Percentiles rank a stretch among this genome's conserved stretches.
These are phyloP conservation scores for Dactylellina sp. DNA, from an alignment of 2,329 filamentous ascomycete genomes.

Conservation along the genomic window DNA sequence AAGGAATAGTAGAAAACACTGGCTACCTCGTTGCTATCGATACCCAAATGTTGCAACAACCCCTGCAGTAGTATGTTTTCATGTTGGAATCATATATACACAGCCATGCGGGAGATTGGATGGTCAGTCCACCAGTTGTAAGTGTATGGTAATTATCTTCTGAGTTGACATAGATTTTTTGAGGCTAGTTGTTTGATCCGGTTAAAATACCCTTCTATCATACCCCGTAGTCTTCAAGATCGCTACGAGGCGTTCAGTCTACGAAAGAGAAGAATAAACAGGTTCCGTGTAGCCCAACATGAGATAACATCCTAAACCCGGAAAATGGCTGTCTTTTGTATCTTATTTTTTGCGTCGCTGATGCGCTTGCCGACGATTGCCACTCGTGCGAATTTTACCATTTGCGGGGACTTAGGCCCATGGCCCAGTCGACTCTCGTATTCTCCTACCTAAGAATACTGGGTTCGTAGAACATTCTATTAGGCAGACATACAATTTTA, in stretches of 20 bases:
- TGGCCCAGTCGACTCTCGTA: background rate
- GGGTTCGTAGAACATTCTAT: background rate
- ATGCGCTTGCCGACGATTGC: no score
- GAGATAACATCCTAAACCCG: conserved; percentile 4
- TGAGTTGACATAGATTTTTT: no score
- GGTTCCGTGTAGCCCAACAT: conserved; percentile 20
- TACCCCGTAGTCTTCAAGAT: no score
- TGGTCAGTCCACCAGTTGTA: no score
- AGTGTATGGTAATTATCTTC: no score
- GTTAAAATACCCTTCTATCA: no score
- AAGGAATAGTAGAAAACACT: background rate
- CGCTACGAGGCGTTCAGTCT: no score
- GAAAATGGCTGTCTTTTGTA: conserved; percentile 2
- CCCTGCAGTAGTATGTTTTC: conserved; percentile 4
- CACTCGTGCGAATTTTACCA: background rate
- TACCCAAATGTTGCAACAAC: background rate
- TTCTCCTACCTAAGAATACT: background rate
- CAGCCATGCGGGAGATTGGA: background rate
- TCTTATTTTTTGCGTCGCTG: background rate
- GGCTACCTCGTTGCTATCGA: background rate
- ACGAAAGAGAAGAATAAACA: background rate
- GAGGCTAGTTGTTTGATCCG: no score
- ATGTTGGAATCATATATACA: background rate
- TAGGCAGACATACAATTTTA: conserved; percentile 22
- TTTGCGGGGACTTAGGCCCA: no score